phyloP scores from a whole-genome alignment of 345 rosid species.

The Clausena lansium region DNA sequence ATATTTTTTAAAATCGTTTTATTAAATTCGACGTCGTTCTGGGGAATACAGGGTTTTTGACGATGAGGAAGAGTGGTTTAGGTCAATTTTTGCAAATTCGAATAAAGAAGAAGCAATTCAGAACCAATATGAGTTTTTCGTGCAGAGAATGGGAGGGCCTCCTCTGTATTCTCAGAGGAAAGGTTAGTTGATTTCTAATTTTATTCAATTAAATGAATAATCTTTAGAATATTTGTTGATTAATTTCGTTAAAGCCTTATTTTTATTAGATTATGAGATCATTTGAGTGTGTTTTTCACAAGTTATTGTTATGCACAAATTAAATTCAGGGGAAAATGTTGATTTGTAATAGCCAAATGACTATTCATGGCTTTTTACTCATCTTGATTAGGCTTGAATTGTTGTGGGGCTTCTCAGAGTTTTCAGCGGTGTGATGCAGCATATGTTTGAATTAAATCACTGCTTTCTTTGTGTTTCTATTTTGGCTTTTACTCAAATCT shows the following conservation, averaged over 20 bases:
- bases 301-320: neutral
- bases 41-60: slow-evolving; percentile 62
- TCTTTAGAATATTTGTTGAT: neutral
- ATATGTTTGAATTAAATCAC: neutral
- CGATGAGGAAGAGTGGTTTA: slow-evolving; percentile 88
- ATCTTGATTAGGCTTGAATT: neutral
- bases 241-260: neutral
- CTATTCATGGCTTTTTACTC: neutral
- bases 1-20: neutral
- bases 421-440: neutral
- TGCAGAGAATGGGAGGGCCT: slow-evolving; percentile 96
- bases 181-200: slow-evolving; percentile 33
- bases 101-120: slow-evolving; percentile 86
- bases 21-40: neutral
- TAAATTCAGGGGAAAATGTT: neutral
- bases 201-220: neutral
- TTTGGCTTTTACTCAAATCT: neutral
- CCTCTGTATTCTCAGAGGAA: slow-evolving; percentile 77
- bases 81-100: slow-evolving; percentile 65
- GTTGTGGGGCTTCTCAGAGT: neutral
- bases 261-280: neutral
- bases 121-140: slow-evolving; percentile 90
- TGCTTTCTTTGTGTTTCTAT: neutral
- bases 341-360: too few species aligned
- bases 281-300: neutral